Percentiles rank a stretch among this genome's conserved stretches.
These are phyloP conservation scores for Penicillium sp. DNA, from an alignment of 2,329 filamentous ascomycete species.

Conservation along the genomic window DNA sequence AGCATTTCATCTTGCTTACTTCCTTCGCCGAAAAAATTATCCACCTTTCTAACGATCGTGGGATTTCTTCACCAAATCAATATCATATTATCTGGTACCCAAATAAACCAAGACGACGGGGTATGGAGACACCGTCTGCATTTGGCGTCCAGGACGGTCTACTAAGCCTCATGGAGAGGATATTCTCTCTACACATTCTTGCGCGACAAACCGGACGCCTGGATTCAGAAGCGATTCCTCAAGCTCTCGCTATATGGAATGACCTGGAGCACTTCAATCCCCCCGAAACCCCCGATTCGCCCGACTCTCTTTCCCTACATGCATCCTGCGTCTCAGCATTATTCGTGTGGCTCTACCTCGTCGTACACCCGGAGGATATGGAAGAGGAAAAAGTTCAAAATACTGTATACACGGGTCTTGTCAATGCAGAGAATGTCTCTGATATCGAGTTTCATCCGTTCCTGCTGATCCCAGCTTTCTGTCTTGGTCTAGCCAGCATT, in stretches of 20 bases:
- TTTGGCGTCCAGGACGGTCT: conserved; percentile 10
- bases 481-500: conserved; percentile 11
- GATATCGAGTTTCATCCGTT: conserved; percentile 4
- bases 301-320: conserved; percentile 6
- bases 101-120: background rate
- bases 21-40: conserved; percentile 10
- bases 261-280: conserved; percentile 9
- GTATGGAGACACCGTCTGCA: background rate
- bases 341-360: conserved; percentile 9
- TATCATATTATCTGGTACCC: background rate
- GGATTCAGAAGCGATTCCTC: conserved; percentile 2
- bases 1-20: conserved; percentile 8
- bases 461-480: conserved; percentile 12
- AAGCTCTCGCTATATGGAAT: conserved; percentile 12
- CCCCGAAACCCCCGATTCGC: background rate
- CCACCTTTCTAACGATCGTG: conserved; percentile 2
- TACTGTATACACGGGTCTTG: conserved; percentile 7
- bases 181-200: conserved; percentile 7
- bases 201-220: background rate
- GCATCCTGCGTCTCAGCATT: conserved; percentile 8
- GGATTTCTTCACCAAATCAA: background rate
- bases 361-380: conserved; percentile 9
- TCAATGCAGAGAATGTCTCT: conserved; percentile 1
- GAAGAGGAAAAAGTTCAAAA: conserved; percentile 5
- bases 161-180: conserved; percentile 4